These are phyloP conservation scores for Lodderomyces orthopsilosis DNA, from an alignment of 1,139 yeast genomes.

Conservation along the genomic window DNA sequence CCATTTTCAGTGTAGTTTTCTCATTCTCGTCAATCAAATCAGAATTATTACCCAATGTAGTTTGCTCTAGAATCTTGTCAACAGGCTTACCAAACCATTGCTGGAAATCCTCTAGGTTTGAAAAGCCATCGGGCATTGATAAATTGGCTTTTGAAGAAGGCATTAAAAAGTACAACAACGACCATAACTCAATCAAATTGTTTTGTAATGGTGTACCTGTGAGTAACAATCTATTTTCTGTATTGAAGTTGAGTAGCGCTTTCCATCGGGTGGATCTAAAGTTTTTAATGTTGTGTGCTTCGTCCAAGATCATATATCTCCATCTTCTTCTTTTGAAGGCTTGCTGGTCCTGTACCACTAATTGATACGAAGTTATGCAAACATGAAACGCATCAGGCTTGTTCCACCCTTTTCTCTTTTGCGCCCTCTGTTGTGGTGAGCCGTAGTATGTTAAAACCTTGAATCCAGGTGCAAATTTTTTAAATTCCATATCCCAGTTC, in stretches of 20 bases:
- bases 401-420: conserved; percentile 96
- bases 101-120: conserved; percentile 91
- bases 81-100: conserved; percentile 99
- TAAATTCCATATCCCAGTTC: conserved; percentile 99
- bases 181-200: conserved; percentile 91
- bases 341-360: conserved; percentile 94
- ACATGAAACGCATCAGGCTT: conserved; percentile 95
- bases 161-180: conserved; percentile 89
- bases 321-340: conserved; percentile 89
- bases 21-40: conserved; percentile 46
- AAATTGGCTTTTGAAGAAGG: conserved; percentile 75
- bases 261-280: conserved; percentile 97
- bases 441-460: conserved; percentile 96
- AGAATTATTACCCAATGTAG: conserved; percentile 56
- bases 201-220: conserved; percentile 97
- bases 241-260: conserved; percentile 88
- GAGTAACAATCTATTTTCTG: conserved; percentile 78
- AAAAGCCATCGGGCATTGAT: conserved; percentile 93
- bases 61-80: conserved; percentile 77
- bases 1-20: conserved; percentile 37
- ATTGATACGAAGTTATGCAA: conserved; percentile 93
- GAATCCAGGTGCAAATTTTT: conserved; percentile 97
- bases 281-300: conserved; percentile 96
- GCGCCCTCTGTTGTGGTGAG: conserved; percentile 95
- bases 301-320: conserved; percentile 97